Percentiles rank a stretch among this genome's conserved stretches.
These are phyloP conservation scores for Chlamydomonas sp. DNA, from an alignment of 139 green algal genomes.

Conservation along the genomic window DNA sequence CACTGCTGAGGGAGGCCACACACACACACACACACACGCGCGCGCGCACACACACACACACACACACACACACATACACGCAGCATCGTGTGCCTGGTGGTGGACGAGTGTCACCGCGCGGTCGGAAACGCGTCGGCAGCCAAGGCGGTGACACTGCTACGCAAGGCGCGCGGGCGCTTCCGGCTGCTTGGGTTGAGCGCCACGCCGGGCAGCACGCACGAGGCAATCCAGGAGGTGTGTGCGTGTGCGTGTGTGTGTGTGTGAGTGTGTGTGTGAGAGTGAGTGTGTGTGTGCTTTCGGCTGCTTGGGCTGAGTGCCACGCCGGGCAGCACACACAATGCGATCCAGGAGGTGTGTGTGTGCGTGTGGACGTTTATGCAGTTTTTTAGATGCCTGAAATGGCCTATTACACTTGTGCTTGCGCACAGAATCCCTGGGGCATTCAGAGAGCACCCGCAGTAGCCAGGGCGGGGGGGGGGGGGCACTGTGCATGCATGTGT, in stretches of 20 bases:
- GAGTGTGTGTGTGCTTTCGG: conserved; percentile 37
- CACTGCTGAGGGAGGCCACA: too few relatives aligned
- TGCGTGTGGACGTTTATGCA: background rate
- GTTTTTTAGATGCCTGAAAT: background rate
- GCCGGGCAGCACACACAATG: conserved; percentile 51
- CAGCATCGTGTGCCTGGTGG: conserved; percentile 75
- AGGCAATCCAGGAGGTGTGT: conserved; percentile 24
- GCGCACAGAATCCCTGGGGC: too few relatives aligned
- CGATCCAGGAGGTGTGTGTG: conserved; percentile 24
- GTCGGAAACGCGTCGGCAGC: conserved; percentile 46
- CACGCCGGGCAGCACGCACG: conserved; percentile 66
- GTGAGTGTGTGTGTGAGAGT: conserved; percentile 7
- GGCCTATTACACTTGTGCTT: too few relatives aligned
- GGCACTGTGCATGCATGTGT: too few relatives aligned
- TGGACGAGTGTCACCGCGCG: conserved; percentile 90
- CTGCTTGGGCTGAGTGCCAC: conserved; percentile 85
- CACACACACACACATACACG: background rate
- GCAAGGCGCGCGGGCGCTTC: conserved; percentile 26
- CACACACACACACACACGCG: too few relatives aligned
- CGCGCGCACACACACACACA: background rate
- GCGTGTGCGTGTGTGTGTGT: conserved; percentile 11
- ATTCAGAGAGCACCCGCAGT: too few relatives aligned
- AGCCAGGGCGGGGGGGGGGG: too few relatives aligned
- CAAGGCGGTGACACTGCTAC: conserved; percentile 49
- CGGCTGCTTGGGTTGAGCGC: conserved; percentile 81